phyloP scores from a whole-genome alignment of 371 early-diverging fungal species.

The Circinella minor region DNA sequence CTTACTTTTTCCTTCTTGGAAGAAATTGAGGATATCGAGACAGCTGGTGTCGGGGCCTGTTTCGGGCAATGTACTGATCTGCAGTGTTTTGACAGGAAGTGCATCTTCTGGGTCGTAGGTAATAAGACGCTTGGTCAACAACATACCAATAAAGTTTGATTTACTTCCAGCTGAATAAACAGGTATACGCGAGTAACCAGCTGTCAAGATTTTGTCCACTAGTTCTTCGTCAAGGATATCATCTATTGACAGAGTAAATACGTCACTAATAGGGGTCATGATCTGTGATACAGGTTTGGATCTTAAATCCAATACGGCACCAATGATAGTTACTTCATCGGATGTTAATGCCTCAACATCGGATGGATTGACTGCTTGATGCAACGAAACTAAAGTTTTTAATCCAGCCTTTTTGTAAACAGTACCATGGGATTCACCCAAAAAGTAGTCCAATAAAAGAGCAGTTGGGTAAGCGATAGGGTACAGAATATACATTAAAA shows the following conservation, averaged over 20 bases:
- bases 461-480: constrained; percentile 86
- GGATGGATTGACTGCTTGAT: constrained; percentile 67
- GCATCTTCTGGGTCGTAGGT: constrained; percentile 86
- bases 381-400: constrained; percentile 90
- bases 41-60: constrained; percentile 77
- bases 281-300: constrained; percentile 82
- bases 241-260: constrained; percentile 79
- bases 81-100: constrained; percentile 69
- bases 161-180: constrained; percentile 67
- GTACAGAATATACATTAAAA: constrained; percentile 74
- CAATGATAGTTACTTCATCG: constrained; percentile 87
- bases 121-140: constrained; percentile 87
- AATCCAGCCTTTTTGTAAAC: constrained; percentile 83
- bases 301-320: constrained; percentile 88
- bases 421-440: constrained; percentile 83
- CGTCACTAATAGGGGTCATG: constrained; percentile 89
- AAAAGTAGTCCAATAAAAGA: constrained; percentile 71
- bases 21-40: constrained; percentile 90
- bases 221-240: constrained; percentile 67
- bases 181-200: constrained; percentile 94
- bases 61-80: constrained; percentile 75
- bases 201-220: constrained; percentile 75
- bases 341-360: constrained; percentile 82
- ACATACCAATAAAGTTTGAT: constrained; percentile 84
- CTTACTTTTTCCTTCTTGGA: constrained; percentile 91